These are phyloP conservation scores for Boletus edulis DNA, from an alignment of 768 basidiomycete species.

Conservation along the genomic window DNA sequence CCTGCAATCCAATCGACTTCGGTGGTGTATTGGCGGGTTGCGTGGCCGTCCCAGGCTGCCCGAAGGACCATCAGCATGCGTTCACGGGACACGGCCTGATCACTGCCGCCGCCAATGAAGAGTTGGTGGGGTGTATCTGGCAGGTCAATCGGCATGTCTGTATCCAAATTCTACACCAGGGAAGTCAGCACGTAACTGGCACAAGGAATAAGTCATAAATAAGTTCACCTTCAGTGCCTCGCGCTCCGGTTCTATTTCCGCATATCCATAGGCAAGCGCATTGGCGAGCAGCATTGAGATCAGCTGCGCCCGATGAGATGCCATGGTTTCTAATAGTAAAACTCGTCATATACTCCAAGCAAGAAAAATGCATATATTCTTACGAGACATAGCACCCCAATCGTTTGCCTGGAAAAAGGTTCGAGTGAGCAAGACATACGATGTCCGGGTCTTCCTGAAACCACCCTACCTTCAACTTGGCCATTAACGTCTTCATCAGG, in stretches of 20 bases:
- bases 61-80: conserved; percentile 11
- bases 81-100: conserved; percentile 19
- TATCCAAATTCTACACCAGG: conserved; percentile 49
- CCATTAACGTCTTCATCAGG: conserved; percentile 62
- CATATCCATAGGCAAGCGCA: conserved; percentile 47
- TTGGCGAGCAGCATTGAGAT: conserved; percentile 41
- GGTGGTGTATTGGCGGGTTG: conserved; percentile 15
- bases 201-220: neutral
- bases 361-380: conserved; percentile 9
- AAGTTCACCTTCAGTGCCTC: conserved; percentile 50
- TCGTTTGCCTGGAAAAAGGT: conserved; percentile 47
- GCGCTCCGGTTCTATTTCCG: conserved; percentile 42
- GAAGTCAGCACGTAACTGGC: neutral
- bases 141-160: conserved; percentile 37
- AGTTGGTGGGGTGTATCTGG: conserved; percentile 38
- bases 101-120: conserved; percentile 26
- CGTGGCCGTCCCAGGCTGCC: conserved; percentile 14
- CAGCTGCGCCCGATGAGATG: conserved; percentile 45
- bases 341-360: neutral
- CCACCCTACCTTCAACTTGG: conserved; percentile 47
- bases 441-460: neutral
- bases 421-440: neutral
- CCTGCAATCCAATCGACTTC: conserved; percentile 38
- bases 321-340: conserved; percentile 41
- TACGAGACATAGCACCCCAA: conserved; percentile 66